Evolutionary conservation across 1,139 yeast genomes (phyloP).

Genomic region (Pichia sp.): DNA sequence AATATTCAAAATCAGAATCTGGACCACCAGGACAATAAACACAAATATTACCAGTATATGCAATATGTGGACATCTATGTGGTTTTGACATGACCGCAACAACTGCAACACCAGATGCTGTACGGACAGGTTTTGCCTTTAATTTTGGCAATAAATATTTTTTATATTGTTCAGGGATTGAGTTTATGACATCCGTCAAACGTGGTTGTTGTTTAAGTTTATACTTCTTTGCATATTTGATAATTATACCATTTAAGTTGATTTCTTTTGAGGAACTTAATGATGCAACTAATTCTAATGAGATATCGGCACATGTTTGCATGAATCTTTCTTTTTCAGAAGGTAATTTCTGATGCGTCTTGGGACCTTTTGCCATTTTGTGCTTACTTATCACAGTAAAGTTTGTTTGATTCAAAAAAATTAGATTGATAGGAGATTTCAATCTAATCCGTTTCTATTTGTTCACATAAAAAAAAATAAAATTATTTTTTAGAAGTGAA

Average conservation of each 20-base stretch:
- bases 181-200: slow-evolving; percentile 85
- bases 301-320: slow-evolving; percentile 89
- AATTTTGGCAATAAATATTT: slow-evolving; percentile 86
- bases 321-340: slow-evolving; percentile 91
- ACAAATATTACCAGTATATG: slow-evolving; percentile 97
- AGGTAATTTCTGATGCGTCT: slow-evolving; percentile 50
- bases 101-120: slow-evolving; percentile 97
- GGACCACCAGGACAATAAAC: slow-evolving; percentile 99
- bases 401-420: neutral
- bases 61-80: slow-evolving; percentile 98
- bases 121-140: slow-evolving; percentile 96
- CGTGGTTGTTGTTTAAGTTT: slow-evolving; percentile 90
- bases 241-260: slow-evolving; percentile 84
- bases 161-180: slow-evolving; percentile 94
- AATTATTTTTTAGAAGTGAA: neutral
- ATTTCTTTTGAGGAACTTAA: slow-evolving; percentile 60
- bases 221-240: slow-evolving; percentile 81
- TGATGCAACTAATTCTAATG: slow-evolving; percentile 78
- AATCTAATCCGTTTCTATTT: neutral
- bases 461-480: neutral
- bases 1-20: slow-evolving; percentile 94
- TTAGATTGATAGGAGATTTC: neutral
- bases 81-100: slow-evolving; percentile 99
- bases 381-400: neutral
- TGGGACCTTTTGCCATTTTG: slow-evolving; percentile 27